Conservation (phyloP, 1,284 basidiomycete genomes). For the Inonotus hispidus region DNA sequence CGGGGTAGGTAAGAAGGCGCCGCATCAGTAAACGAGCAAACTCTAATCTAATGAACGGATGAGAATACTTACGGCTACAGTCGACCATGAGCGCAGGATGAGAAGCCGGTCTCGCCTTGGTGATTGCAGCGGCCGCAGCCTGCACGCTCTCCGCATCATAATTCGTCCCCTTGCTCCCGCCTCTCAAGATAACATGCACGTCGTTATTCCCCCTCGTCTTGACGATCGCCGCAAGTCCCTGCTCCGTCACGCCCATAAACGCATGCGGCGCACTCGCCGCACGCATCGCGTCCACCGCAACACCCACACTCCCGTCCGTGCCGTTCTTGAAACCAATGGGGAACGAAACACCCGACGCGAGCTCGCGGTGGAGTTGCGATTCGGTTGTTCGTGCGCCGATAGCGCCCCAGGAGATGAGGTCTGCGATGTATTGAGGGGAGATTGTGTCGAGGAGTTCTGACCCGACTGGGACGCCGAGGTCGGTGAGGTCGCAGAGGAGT, state of each 20-base stretch:
- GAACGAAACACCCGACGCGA: constrained; percentile 86
- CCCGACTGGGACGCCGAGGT: constrained; percentile 87
- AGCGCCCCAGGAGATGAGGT: constrained; percentile 92
- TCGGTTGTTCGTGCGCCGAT: constrained; percentile 97
- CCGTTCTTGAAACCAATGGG: constrained; percentile 99
- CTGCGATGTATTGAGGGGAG: constrained; percentile 79
- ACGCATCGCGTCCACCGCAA: constrained; percentile 96
- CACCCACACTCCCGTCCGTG: constrained; percentile 82
- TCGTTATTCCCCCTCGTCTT: constrained; percentile 91
- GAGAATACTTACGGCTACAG: constrained; percentile 57
- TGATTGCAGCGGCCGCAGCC: constrained; percentile 63
- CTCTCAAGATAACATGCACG: constrained; percentile 91
- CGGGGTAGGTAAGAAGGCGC: too few species aligned
- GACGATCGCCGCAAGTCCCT: constrained; percentile 93
- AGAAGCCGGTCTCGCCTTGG: constrained; percentile 57
- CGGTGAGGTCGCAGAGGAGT: constrained; percentile 85
- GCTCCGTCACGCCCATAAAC: constrained; percentile 97
- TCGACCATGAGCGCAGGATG: constrained; percentile 84
- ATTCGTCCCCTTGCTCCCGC: constrained; percentile 86
- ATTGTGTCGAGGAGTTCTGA: constrained; percentile 95
- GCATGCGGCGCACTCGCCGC: constrained; percentile 89
- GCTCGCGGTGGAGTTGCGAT: constrained; percentile 89
- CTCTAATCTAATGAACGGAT: too few species aligned
- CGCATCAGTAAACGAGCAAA: too few species aligned
- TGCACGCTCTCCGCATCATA: constrained; percentile 73